Evolutionary conservation across 768 basidiomycete genomes (phyloP).

Genomic region (Lanmaoa pseudosensibilis): DNA sequence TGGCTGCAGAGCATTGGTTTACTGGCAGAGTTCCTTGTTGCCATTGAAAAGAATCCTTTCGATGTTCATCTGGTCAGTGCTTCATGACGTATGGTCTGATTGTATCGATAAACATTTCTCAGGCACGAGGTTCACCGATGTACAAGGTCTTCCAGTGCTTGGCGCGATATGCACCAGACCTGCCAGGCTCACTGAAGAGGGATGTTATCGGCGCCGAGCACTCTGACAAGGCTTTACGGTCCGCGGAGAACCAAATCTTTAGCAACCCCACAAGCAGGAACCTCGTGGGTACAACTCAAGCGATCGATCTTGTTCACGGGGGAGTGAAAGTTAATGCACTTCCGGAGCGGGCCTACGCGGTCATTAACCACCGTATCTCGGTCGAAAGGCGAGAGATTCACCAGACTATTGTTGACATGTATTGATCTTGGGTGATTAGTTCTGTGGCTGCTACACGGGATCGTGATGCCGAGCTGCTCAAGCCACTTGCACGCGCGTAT

Average conservation of each 20-base stretch:
- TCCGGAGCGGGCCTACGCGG: conserved; percentile 67
- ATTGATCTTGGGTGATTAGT: conserved; percentile 9
- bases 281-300: conserved; percentile 71
- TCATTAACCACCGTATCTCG: conserved; percentile 73
- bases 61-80: conserved; percentile 47
- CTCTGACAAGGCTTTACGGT: conserved; percentile 51
- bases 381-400: conserved; percentile 47
- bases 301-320: conserved; percentile 67
- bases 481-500: conserved; percentile 47
- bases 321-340: conserved; percentile 78
- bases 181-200: conserved; percentile 49
- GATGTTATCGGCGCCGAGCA: conserved; percentile 47
- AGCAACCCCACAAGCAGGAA: conserved; percentile 42
- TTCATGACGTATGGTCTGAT: not conserved
- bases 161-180: conserved; percentile 56
- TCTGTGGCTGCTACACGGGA: conserved; percentile 44
- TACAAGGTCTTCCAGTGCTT: conserved; percentile 66
- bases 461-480: conserved; percentile 45
- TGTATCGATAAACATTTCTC: not conserved
- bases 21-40: conserved; percentile 65
- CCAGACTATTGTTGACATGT: not conserved
- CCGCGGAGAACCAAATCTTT: conserved; percentile 49
- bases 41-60: conserved; percentile 67
- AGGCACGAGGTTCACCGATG: conserved; percentile 57
- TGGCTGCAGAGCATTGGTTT: conserved; percentile 75